Evolutionary conservation across 345 rosid species (phyloP).

Genomic region (Chamaenerion angustifolium): DNA sequence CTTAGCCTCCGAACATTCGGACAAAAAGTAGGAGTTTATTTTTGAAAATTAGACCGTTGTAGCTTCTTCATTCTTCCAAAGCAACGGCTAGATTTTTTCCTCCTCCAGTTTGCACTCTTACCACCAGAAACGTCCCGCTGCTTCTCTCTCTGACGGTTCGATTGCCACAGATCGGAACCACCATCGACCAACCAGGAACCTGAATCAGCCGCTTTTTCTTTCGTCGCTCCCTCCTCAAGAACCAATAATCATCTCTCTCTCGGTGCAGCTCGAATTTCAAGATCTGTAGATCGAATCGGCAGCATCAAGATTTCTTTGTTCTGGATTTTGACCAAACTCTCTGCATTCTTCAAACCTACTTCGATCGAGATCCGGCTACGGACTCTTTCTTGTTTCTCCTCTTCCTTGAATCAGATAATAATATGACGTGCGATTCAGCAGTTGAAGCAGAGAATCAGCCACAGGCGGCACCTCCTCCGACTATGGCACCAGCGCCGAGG

Average conservation of each 20-base stretch:
- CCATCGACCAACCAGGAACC: neutral
- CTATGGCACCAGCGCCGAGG: constrained; percentile 38
- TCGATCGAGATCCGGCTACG: too few species aligned
- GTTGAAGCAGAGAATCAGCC: constrained; percentile 7
- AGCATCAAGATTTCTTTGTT: too few species aligned
- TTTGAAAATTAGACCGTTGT: constrained; percentile 11
- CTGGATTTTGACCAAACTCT: too few species aligned
- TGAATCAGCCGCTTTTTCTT: neutral
- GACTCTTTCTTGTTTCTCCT: neutral
- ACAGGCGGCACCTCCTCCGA: constrained; percentile 11
- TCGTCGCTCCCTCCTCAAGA: too few species aligned
- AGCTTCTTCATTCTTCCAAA: constrained; percentile 1
- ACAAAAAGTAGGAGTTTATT: neutral
- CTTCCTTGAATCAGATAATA: constrained; percentile 4
- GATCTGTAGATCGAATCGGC: too few species aligned
- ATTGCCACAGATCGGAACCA: neutral
- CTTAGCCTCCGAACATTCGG: too few species aligned
- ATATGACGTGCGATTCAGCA: constrained; percentile 4
- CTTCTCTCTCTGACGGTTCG: too few species aligned
- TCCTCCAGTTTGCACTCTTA: neutral
- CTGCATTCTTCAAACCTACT: too few species aligned
- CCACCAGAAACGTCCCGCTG: too few species aligned
- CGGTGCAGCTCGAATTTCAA: too few species aligned
- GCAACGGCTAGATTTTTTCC: constrained; percentile 10
- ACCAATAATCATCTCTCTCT: neutral